Conservation (phyloP, 768 basidiomycete species). For the Tricholoma flavovirens region DNA sequence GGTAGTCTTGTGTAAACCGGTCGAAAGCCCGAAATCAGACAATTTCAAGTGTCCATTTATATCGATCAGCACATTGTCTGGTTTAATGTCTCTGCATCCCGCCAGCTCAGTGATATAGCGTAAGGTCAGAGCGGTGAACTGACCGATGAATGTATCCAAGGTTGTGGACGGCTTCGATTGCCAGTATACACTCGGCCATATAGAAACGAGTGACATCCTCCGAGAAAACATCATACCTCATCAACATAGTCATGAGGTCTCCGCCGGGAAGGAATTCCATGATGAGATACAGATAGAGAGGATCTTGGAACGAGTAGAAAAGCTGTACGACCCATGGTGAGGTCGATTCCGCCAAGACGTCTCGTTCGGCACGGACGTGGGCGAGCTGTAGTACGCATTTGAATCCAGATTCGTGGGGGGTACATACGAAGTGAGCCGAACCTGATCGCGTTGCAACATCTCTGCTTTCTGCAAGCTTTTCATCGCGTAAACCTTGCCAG, state of each 20-base stretch:
- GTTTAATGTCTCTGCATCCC: constrained; percentile 86
- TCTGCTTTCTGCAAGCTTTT: constrained; percentile 97
- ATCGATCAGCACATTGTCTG: constrained; percentile 98
- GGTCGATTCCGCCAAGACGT: constrained; percentile 93
- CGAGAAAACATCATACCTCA: constrained; percentile 99
- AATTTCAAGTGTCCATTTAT: constrained; percentile 94
- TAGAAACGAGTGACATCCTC: constrained; percentile 99
- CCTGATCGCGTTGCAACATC: constrained; percentile 99
- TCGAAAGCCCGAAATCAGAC: constrained; percentile 97
- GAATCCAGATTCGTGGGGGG: background rate
- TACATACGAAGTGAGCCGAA: constrained; percentile 26
- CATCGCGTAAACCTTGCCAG: constrained; percentile 98
- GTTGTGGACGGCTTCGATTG: constrained; percentile 96
- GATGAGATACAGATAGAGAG: constrained; percentile 92
- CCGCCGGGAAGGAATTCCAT: constrained; percentile 87
- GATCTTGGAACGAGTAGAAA: constrained; percentile 98
- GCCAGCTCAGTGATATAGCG: background rate
- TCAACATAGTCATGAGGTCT: constrained; percentile 99
- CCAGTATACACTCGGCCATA: constrained; percentile 97
- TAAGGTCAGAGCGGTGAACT: constrained; percentile 17
- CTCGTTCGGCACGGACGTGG: constrained; percentile 95
- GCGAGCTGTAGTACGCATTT: constrained; percentile 58
- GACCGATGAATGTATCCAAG: constrained; percentile 99
- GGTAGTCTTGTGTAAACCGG: constrained; percentile 93
- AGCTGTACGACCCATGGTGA: constrained; percentile 97